phyloP scores from a whole-genome alignment of 148 eudicot genomes.

The Chenopodium suecicum region DNA sequence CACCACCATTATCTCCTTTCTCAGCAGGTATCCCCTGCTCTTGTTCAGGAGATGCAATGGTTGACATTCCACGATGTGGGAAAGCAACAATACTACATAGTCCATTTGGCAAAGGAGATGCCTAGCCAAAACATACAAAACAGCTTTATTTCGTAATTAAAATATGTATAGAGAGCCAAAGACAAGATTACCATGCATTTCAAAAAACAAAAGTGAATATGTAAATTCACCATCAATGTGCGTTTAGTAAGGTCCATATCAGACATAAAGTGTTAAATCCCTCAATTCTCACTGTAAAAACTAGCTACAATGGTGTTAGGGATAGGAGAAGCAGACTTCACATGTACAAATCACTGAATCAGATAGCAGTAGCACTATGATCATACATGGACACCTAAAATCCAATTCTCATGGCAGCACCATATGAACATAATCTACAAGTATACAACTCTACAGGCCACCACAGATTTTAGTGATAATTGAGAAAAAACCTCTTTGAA shows the following conservation, averaged over 20 bases:
- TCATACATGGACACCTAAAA: background rate
- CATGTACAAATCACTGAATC: too few relatives aligned
- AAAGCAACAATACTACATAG: constrained; percentile 30
- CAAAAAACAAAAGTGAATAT: background rate
- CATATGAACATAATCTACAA: too few relatives aligned
- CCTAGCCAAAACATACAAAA: constrained; percentile 23
- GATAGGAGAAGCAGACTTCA: too few relatives aligned
- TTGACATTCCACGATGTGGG: constrained; percentile 56
- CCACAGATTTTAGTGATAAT: background rate
- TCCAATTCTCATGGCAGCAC: too few relatives aligned
- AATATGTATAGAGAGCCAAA: background rate
- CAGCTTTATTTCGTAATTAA: background rate
- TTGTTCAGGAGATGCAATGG: constrained; percentile 63
- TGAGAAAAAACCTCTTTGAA: background rate
- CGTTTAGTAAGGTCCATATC: background rate
- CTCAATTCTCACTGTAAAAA: background rate
- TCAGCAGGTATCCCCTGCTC: constrained; percentile 32
- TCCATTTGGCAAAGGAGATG: constrained; percentile 39
- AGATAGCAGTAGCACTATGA: background rate
- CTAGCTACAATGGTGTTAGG: too few relatives aligned
- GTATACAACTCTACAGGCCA: background rate
- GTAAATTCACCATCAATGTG: background rate
- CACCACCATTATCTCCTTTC: constrained; percentile 31
- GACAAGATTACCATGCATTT: background rate
- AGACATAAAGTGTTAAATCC: background rate